Evolutionary conservation across 2,329 filamentous ascomycete genomes (phyloP).

Genomic region (Nannizziopsis barbatae): DNA sequence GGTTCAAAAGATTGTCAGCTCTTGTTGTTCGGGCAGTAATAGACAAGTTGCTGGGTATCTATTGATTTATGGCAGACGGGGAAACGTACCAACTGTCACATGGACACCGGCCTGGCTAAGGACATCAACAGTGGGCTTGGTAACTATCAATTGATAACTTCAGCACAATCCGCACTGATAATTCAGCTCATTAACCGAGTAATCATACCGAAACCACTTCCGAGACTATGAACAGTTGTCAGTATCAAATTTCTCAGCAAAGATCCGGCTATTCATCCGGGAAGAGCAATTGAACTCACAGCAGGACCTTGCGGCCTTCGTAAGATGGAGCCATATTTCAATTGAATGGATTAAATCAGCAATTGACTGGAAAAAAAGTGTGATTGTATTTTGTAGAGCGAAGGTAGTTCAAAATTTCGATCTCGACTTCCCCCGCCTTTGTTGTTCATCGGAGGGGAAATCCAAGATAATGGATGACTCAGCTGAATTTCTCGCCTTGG

Average conservation of each 20-base stretch:
- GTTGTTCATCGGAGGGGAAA: background rate
- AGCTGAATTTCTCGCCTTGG: no score
- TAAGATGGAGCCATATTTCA: conserved; percentile 7
- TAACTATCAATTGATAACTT: conserved; percentile 33
- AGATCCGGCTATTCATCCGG: background rate
- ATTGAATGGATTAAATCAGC: background rate
- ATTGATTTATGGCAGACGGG: background rate
- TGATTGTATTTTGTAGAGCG: no score
- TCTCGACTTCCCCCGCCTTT: background rate
- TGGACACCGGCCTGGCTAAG: conserved; percentile 49
- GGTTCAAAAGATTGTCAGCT: background rate
- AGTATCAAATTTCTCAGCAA: background rate
- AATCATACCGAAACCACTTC: conserved; percentile 17
- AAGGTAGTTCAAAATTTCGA: background rate
- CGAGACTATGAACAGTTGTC: conserved; percentile 11
- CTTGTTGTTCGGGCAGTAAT: background rate
- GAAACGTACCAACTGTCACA: conserved; percentile 53
- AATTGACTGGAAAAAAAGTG: no score
- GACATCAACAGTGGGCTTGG: conserved; percentile 54
- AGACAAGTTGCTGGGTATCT: background rate
- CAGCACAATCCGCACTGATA: background rate
- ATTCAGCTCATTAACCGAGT: background rate
- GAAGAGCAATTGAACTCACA: conserved; percentile 9
- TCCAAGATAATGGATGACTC: no score
- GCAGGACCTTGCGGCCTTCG: conserved; percentile 17